These are phyloP conservation scores for Reutealis trisperma DNA, from an alignment of 345 rosid genomes.

Conservation along the genomic window DNA sequence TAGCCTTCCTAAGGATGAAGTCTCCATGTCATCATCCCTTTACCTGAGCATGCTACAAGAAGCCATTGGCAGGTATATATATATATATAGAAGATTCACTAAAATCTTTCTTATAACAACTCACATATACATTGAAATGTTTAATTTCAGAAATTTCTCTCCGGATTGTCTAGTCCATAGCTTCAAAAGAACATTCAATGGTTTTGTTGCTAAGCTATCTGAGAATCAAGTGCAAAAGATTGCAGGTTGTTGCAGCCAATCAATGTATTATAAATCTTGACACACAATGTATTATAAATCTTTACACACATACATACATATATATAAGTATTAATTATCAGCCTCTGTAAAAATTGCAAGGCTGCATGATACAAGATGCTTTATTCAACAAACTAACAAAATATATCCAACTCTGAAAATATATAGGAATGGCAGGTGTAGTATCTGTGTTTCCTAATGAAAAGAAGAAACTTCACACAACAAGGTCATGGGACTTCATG, in stretches of 20 bases:
- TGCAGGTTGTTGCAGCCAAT: slow-evolving; percentile 13
- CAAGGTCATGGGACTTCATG: slow-evolving; percentile 19
- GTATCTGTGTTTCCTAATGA: slow-evolving; percentile 15
- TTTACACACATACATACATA: no score
- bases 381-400: no score
- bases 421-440: slow-evolving; percentile 7
- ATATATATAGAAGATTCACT: background rate
- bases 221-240: slow-evolving; percentile 21
- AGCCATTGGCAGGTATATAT: slow-evolving; percentile 24
- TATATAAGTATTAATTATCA: no score
- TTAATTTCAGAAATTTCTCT: slow-evolving; percentile 11
- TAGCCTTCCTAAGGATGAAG: background rate
- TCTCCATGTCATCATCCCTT: background rate
- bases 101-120: no score
- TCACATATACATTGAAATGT: background rate
- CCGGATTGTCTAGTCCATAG: slow-evolving; percentile 19
- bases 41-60: slow-evolving; percentile 24
- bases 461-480: background rate
- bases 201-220: slow-evolving; percentile 32
- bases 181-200: slow-evolving; percentile 34
- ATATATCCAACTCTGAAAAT: slow-evolving; percentile 9
- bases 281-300: no score
- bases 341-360: no score
- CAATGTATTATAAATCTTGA: no score
- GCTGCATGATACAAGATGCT: no score